Percentiles rank a stretch among this genome's conserved stretches.
These are phyloP conservation scores for Aspergillus brasiliensis DNA, from an alignment of 2,329 filamentous ascomycete genomes.

Conservation along the genomic window DNA sequence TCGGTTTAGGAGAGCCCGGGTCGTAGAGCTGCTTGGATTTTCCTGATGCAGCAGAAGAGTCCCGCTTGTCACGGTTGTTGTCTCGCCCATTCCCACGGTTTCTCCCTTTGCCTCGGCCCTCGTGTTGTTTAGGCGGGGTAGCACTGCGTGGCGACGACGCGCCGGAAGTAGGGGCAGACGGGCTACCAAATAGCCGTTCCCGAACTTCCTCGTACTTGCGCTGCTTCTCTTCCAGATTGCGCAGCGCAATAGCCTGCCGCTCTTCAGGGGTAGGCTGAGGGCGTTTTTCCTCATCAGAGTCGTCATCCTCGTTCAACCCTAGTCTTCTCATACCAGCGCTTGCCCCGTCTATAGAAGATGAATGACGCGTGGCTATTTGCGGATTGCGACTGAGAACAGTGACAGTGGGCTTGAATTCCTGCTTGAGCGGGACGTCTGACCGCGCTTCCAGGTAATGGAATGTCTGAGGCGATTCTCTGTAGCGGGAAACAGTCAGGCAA, in stretches of 20 bases:
- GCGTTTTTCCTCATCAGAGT: conserved; percentile 68
- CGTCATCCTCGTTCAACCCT: conserved; percentile 53
- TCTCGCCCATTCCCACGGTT: conserved; percentile 53
- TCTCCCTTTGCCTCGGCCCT: conserved; percentile 48
- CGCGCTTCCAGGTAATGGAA: conserved; percentile 73
- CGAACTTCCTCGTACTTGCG: conserved; percentile 85
- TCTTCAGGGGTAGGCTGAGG: conserved; percentile 72
- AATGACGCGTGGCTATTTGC: conserved; percentile 64
- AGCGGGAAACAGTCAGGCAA: conserved; percentile 11
- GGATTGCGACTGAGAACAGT: conserved; percentile 79
- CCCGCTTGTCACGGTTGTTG: conserved; percentile 43
- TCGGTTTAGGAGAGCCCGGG: conserved; percentile 70
- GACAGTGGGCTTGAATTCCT: conserved; percentile 77
- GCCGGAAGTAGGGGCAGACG: conserved; percentile 49
- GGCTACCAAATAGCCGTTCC: conserved; percentile 79
- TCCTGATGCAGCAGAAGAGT: conserved; percentile 40
- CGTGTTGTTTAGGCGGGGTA: conserved; percentile 56
- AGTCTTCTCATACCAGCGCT: conserved; percentile 49
- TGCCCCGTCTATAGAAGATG: conserved; percentile 45
- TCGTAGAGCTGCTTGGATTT: conserved; percentile 70
- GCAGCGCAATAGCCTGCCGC: conserved; percentile 73
- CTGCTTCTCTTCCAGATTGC: conserved; percentile 85
- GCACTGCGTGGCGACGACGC: conserved; percentile 64
- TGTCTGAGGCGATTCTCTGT: conserved; percentile 71
- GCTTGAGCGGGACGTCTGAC: conserved; percentile 64